These are phyloP conservation scores for Vigna angularis DNA, from an alignment of 306 rosid species.

Conservation along the genomic window DNA sequence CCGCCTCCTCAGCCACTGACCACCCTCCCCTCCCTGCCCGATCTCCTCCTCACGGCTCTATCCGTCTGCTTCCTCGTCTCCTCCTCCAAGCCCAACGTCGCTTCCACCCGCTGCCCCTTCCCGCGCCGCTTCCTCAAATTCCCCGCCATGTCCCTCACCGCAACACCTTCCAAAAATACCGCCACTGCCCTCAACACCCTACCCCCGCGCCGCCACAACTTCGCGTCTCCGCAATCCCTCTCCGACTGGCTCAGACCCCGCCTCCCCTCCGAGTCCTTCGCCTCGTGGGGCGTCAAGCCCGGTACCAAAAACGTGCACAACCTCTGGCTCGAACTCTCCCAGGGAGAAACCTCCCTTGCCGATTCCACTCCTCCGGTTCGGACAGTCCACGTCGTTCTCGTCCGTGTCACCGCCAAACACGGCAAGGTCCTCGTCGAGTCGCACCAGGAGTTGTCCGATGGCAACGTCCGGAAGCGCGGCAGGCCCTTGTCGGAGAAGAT, in stretches of 20 bases:
- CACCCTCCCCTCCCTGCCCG: constrained; percentile 56
- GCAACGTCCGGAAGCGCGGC: constrained; percentile 63
- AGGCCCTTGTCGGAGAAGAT: constrained; percentile 94
- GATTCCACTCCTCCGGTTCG: constrained; percentile 89
- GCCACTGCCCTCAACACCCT: not conserved
- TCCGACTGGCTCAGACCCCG: constrained; percentile 90
- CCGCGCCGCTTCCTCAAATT: constrained; percentile 70
- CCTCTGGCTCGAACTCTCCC: constrained; percentile 92
- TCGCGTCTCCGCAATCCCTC: constrained; percentile 78
- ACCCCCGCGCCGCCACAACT: constrained; percentile 49
- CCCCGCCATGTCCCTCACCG: constrained; percentile 69
- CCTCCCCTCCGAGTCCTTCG: constrained; percentile 77
- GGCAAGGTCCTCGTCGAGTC: constrained; percentile 63
- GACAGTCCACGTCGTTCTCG: constrained; percentile 77
- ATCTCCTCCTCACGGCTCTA: constrained; percentile 69
- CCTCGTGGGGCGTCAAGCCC: constrained; percentile 91
- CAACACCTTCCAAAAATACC: constrained; percentile 36
- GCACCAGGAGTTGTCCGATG: constrained; percentile 83
- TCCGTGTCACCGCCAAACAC: constrained; percentile 56
- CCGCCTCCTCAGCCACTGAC: constrained; percentile 56
- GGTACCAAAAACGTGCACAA: constrained; percentile 96
- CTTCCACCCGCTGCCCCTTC: constrained; percentile 45
- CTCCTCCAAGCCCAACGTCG: constrained; percentile 49
- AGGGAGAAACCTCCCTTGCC: constrained; percentile 82
- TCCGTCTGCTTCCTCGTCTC: constrained; percentile 72